Percentiles rank a stretch among this genome's conserved stretches.
phyloP scores from a whole-genome alignment of 1,139 yeast genomes.

The Lodderomyces parapsilosis region DNA sequence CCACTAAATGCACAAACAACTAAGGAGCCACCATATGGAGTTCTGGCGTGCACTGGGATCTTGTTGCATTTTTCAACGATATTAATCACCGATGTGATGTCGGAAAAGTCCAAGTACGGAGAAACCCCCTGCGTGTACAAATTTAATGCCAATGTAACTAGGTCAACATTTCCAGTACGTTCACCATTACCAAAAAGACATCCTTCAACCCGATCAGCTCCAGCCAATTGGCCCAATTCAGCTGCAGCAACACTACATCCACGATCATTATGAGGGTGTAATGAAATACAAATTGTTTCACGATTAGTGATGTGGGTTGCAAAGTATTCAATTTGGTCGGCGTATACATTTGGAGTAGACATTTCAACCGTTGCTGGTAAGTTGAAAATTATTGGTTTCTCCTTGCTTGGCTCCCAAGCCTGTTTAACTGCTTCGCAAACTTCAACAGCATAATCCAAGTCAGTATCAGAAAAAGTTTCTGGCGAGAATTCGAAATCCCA shows the following conservation, averaged over 20 bases:
- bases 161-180: conserved; percentile 96
- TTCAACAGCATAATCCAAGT: conserved; percentile 75
- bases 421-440: conserved; percentile 93
- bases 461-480: conserved; percentile 90
- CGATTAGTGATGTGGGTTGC: conserved; percentile 75
- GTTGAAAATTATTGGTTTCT: conserved; percentile 88
- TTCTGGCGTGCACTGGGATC: conserved; percentile 89
- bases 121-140: conserved; percentile 91
- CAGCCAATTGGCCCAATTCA: conserved; percentile 90
- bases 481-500: conserved; percentile 96
- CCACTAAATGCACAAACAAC: conserved; percentile 97
- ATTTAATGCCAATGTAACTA: conserved; percentile 89
- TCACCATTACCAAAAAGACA: conserved; percentile 98
- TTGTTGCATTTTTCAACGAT: conserved; percentile 92
- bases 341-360: conserved; percentile 90
- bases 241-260: conserved; percentile 99
- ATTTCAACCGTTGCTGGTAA: conserved; percentile 98
- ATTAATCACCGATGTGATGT: conserved; percentile 76
- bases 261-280: conserved; percentile 95
- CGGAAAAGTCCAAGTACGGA: conserved; percentile 85
- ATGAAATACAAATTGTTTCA: conserved; percentile 82
- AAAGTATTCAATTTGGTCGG: conserved; percentile 95
- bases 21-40: conserved; percentile 95
- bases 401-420: conserved; percentile 88
- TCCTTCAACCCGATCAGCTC: conserved; percentile 98